Percentiles rank a stretch among this genome's conserved stretches.
Evolutionary conservation across 2,329 filamentous ascomycete species (phyloP).

Genomic region (Fusarium transvaalense): DNA sequence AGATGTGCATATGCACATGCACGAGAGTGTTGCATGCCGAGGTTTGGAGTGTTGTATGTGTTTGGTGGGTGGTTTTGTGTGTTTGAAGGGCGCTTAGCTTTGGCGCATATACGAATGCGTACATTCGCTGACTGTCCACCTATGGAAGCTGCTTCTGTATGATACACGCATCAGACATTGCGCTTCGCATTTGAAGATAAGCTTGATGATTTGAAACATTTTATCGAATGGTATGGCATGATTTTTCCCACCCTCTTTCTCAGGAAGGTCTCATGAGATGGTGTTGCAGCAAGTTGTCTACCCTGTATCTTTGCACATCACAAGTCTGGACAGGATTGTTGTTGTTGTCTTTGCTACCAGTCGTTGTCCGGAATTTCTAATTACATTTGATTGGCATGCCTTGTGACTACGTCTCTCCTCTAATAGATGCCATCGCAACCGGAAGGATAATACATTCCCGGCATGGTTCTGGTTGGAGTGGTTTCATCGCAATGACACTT

Average conservation of each 20-base stretch:
- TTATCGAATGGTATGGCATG: constrained; percentile 24
- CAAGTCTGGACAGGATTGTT: neutral
- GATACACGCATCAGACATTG: constrained; percentile 20
- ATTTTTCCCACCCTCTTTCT: constrained; percentile 13
- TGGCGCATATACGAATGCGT: neutral
- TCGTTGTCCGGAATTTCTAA: neutral
- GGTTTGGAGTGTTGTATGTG: neutral
- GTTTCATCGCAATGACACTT: too few species aligned
- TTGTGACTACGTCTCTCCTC: too few species aligned
- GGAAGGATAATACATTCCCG: too few species aligned
- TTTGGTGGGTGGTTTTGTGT: neutral
- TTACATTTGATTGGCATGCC: too few species aligned
- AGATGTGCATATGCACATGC: constrained; percentile 9
- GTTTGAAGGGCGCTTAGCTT: neutral
- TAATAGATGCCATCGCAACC: too few species aligned
- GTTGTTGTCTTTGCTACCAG: neutral
- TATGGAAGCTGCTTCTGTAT: neutral
- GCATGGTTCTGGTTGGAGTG: too few species aligned
- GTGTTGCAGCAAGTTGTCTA: neutral
- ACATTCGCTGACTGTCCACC: neutral
- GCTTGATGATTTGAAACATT: constrained; percentile 13
- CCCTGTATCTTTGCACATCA: neutral
- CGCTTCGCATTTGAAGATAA: constrained; percentile 13
- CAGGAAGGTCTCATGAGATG: neutral
- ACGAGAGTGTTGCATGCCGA: neutral